These are phyloP conservation scores for Lathyrus tuberosus DNA, from an alignment of 306 rosid species.

Conservation along the genomic window DNA sequence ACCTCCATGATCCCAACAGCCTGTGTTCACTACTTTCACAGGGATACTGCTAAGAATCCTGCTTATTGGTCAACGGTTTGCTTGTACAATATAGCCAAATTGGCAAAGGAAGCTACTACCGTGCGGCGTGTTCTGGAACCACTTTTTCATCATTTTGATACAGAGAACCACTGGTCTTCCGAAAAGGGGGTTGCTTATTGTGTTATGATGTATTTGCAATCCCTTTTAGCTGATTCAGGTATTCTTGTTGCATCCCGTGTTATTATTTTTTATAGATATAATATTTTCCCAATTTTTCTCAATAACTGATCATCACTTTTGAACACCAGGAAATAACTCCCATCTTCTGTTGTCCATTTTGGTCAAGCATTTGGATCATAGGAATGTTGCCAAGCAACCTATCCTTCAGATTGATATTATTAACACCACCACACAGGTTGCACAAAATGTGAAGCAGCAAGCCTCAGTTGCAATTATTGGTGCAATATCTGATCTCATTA, in stretches of 20 bases:
- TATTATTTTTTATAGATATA: slow-evolving; percentile 1
- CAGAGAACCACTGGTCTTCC: slow-evolving; percentile 75
- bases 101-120: slow-evolving; percentile 92
- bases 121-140: slow-evolving; percentile 92
- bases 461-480: slow-evolving; percentile 71
- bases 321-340: slow-evolving; percentile 82
- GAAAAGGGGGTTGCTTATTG: slow-evolving; percentile 75
- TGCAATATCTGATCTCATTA: slow-evolving; percentile 85
- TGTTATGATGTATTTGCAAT: slow-evolving; percentile 78
- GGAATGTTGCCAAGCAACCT: slow-evolving; percentile 72
- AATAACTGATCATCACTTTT: slow-evolving; percentile 34
- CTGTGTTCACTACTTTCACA: slow-evolving; percentile 47
- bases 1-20: slow-evolving; percentile 32
- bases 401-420: slow-evolving; percentile 67
- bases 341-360: slow-evolving; percentile 77
- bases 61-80: slow-evolving; percentile 91
- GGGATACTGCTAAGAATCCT: slow-evolving; percentile 74
- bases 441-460: slow-evolving; percentile 69
- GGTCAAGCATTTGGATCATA: slow-evolving; percentile 99
- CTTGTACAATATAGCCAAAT: slow-evolving; percentile 74
- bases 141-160: slow-evolving; percentile 84
- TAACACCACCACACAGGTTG: slow-evolving; percentile 65
- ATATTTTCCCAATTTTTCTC: slow-evolving; percentile 30
- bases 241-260: slow-evolving; percentile 34
- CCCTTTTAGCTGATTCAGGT: slow-evolving; percentile 89